phyloP scores from a whole-genome alignment of 805 yeast species.

The Kodamaea sagamina region DNA sequence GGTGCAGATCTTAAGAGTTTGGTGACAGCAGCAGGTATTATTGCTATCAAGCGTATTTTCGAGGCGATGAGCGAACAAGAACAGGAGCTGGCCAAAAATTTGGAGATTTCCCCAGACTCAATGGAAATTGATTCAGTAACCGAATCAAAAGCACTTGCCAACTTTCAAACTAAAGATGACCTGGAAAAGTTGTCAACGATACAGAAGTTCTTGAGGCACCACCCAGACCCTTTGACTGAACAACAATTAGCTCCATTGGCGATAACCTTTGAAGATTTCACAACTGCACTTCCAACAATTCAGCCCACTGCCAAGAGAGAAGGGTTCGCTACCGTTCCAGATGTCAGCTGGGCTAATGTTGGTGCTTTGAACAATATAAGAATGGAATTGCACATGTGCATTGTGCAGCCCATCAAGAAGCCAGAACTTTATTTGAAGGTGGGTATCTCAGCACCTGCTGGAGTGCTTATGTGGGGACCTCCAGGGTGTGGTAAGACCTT shows the following conservation, averaged over 20 bases:
- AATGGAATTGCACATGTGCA: constrained; percentile 93
- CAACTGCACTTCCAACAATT: constrained; percentile 83
- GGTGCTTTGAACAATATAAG: constrained; percentile 84
- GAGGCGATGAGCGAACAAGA: constrained; percentile 51
- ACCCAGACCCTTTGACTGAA: constrained; percentile 76
- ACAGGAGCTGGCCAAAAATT: constrained; percentile 17
- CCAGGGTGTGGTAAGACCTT: constrained; percentile 99
- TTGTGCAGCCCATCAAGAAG: constrained; percentile 91
- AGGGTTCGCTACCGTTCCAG: constrained; percentile 98
- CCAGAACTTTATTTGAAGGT: constrained; percentile 89
- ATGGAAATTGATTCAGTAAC: constrained; percentile 36
- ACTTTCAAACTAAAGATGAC: constrained; percentile 37
- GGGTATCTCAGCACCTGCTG: constrained; percentile 96
- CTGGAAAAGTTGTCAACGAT: constrained; percentile 56
- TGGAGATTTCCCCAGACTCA: constrained; percentile 18
- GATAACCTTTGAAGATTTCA: constrained; percentile 77
- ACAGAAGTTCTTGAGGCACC: constrained; percentile 67
- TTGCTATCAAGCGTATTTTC: constrained; percentile 91
- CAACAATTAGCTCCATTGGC: constrained; percentile 76
- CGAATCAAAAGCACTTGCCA: constrained; percentile 8
- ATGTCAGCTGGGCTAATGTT: constrained; percentile 92
- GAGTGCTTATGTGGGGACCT: constrained; percentile 98
- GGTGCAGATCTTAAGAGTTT: constrained; percentile 96
- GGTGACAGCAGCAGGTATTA: constrained; percentile 92
- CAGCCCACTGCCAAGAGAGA: constrained; percentile 98